Percentiles rank a stretch among this genome's conserved stretches.
Conservation (phyloP, 1,284 basidiomycete genomes). For the Flammula alnicola region DNA sequence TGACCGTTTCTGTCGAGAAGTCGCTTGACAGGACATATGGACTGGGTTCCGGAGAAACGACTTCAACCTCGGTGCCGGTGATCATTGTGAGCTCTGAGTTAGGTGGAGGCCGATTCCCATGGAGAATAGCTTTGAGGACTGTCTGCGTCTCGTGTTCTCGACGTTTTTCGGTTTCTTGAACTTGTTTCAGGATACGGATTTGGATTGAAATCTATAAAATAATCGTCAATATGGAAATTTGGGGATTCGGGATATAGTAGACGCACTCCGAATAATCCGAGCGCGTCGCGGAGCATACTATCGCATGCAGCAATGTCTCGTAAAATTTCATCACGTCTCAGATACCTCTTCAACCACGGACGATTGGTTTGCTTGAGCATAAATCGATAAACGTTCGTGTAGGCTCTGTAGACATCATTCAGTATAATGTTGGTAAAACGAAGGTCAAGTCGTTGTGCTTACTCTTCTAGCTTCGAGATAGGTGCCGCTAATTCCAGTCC, state of each 20-base stretch:
- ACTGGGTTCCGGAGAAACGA: constrained; percentile 10
- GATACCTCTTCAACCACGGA: constrained; percentile 80
- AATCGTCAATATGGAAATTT: constrained; percentile 8
- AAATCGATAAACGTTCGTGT: constrained; percentile 52
- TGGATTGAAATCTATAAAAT: constrained; percentile 52
- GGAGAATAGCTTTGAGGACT: constrained; percentile 28
- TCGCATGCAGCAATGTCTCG: constrained; percentile 33
- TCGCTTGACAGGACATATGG: constrained; percentile 8
- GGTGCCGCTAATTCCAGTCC: constrained; percentile 39
- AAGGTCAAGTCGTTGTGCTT: constrained; percentile 27
- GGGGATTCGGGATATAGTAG: constrained; percentile 4
- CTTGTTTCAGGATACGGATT: constrained; percentile 62
- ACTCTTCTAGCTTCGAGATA: constrained; percentile 53
- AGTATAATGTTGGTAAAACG: background rate
- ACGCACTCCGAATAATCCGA: constrained; percentile 61
- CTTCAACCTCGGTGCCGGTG: constrained; percentile 10
- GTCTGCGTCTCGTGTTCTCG: constrained; percentile 36
- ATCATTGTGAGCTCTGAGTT: constrained; percentile 17
- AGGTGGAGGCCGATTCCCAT: constrained; percentile 19
- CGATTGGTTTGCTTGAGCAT: constrained; percentile 63
- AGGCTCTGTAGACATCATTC: constrained; percentile 36
- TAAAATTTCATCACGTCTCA: constrained; percentile 73
- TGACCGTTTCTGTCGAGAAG: constrained; percentile 15
- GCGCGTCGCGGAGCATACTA: constrained; percentile 54
- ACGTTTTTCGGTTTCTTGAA: constrained; percentile 44